These are phyloP conservation scores for Phytophthora gonapodyides DNA, from an alignment of 352 stramenopile species.

Conservation along the genomic window DNA sequence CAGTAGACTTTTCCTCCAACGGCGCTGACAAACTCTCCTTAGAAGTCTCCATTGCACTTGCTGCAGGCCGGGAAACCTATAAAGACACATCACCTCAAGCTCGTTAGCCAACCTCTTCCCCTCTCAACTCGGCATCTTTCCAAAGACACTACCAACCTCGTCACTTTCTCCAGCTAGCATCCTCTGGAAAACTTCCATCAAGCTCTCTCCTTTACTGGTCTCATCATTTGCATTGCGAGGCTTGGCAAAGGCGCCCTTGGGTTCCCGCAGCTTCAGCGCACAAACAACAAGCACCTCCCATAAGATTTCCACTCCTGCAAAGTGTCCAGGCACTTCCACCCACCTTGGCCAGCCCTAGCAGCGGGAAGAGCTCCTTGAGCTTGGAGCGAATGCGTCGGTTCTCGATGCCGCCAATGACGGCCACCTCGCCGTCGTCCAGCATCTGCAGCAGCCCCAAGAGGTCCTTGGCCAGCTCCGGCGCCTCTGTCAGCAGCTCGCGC, in stretches of 20 bases:
- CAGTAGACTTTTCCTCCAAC: conserved; percentile 7
- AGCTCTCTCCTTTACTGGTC: conserved; percentile 19
- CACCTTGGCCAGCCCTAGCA: conserved; percentile 73
- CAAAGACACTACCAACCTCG: neutral
- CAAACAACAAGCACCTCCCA: neutral
- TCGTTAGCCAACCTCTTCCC: neutral
- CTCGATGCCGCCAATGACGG: conserved; percentile 76
- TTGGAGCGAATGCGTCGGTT: conserved; percentile 70
- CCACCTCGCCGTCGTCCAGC: conserved; percentile 75
- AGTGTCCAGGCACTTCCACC: neutral
- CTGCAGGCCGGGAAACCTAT: conserved; percentile 1
- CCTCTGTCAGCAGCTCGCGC: conserved; percentile 62
- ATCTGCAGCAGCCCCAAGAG: conserved; percentile 73
- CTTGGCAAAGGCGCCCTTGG: conserved; percentile 63
- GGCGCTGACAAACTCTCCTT: neutral
- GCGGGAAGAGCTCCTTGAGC: conserved; percentile 70
- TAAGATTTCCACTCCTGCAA: no score
- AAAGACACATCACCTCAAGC: neutral
- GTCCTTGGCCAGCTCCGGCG: conserved; percentile 65
- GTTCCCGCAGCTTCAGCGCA: conserved; percentile 42
- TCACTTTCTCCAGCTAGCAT: conserved; percentile 40
- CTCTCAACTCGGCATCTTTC: neutral
- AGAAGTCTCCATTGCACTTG: neutral
- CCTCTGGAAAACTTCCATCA: conserved; percentile 58
- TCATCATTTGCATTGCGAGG: conserved; percentile 18